These are phyloP conservation scores for Cercophora sp. DNA, from an alignment of 495 filamentous ascomycete genomes.

Conservation along the genomic window DNA sequence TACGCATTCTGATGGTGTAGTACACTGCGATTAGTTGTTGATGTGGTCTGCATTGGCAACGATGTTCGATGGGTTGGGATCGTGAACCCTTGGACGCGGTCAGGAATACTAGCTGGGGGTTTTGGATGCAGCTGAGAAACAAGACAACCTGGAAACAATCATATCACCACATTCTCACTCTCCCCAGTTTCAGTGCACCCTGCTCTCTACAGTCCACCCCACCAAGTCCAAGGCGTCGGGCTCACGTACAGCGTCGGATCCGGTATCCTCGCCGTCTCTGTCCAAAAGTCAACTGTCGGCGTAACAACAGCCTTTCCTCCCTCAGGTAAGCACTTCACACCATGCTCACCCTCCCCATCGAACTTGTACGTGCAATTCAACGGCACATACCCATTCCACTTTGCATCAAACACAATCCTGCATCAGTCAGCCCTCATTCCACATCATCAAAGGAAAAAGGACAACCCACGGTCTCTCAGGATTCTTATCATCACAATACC, in stretches of 20 bases:
- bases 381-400: background rate
- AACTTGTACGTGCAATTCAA: background rate
- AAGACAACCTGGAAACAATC: too few relatives aligned
- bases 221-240: too few relatives aligned
- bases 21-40: too few relatives aligned
- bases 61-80: too few relatives aligned
- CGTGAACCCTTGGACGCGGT: too few relatives aligned
- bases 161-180: too few relatives aligned
- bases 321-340: background rate
- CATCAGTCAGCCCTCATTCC: background rate
- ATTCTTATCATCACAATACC: constrained; percentile 1
- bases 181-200: too few relatives aligned
- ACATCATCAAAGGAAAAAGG: background rate
- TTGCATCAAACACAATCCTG: constrained; percentile 33
- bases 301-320: background rate
- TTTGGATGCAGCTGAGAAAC: too few relatives aligned
- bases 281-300: background rate
- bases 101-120: too few relatives aligned
- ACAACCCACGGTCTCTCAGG: background rate
- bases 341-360: background rate
- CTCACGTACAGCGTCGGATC: background rate
- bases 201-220: too few relatives aligned
- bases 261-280: background rate
- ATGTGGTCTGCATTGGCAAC: too few relatives aligned
- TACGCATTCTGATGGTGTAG: too few relatives aligned